Evolutionary conservation across 352 stramenopile genomes (phyloP).

Genomic region (Elongisporangium senticosum): DNA sequence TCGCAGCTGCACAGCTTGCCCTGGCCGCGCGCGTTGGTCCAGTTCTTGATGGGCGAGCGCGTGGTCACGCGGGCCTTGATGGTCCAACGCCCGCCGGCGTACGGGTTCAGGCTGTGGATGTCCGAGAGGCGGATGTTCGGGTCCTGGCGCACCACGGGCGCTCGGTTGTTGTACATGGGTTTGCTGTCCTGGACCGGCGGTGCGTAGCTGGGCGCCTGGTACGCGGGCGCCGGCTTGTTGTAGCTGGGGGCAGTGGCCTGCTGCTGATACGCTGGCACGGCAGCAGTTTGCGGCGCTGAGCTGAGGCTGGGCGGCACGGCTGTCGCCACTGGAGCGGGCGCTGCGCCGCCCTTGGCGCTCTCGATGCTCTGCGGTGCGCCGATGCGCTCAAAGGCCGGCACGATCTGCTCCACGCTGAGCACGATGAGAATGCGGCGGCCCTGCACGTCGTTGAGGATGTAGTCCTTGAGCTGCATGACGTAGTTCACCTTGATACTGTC

Average conservation of each 20-base stretch:
- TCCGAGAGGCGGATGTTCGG: conserved; percentile 76
- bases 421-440: conserved; percentile 82
- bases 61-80: conserved; percentile 94
- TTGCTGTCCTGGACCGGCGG: conserved; percentile 17
- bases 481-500: conserved; percentile 80
- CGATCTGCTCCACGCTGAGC: conserved; percentile 72
- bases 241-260: conserved; percentile 27
- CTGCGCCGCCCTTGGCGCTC: conserved; percentile 34
- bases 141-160: conserved; percentile 75
- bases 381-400: conserved; percentile 70
- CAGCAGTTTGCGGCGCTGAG: conserved; percentile 17
- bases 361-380: conserved; percentile 74
- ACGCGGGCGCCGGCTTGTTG: conserved; percentile 20
- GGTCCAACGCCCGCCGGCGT: conserved; percentile 90
- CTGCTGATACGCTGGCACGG: conserved; percentile 32
- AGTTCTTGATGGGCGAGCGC: conserved; percentile 93
- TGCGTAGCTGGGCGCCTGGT: conserved; percentile 15
- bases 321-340: conserved; percentile 18
- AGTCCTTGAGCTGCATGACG: conserved; percentile 83
- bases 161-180: conserved; percentile 54
- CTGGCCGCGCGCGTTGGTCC: conserved; percentile 94
- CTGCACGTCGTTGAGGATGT: conserved; percentile 78
- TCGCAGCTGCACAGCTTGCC: conserved; percentile 96
- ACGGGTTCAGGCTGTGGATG: conserved; percentile 93
- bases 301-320: conserved; percentile 15